These are phyloP conservation scores for Penicillium sclerotigenum DNA, from an alignment of 2,329 filamentous ascomycete genomes.

Conservation along the genomic window DNA sequence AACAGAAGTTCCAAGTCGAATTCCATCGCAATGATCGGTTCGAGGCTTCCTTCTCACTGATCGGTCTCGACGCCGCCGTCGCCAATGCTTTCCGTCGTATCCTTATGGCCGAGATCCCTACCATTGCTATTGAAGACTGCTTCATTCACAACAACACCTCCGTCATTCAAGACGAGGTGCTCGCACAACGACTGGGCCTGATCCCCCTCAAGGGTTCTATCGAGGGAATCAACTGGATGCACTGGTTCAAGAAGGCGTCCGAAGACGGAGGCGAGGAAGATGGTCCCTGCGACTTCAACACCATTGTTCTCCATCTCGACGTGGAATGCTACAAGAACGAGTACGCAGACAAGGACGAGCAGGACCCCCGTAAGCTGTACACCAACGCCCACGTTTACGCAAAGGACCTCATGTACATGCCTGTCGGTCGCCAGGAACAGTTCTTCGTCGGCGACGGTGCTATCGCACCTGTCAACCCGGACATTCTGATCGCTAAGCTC, in stretches of 20 bases:
- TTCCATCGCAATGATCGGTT: conserved; percentile 80
- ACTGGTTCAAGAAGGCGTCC: conserved; percentile 72
- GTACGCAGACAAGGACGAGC: conserved; percentile 68
- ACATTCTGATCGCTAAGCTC: conserved; percentile 92
- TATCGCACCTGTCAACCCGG: conserved; percentile 78
- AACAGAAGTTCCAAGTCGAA: conserved; percentile 65
- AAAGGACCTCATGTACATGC: conserved; percentile 70
- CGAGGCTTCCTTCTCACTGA: conserved; percentile 82
- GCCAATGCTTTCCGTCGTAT: conserved; percentile 98
- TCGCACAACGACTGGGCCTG: conserved; percentile 83
- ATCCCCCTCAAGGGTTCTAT: conserved; percentile 81
- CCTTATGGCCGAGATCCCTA: conserved; percentile 88
- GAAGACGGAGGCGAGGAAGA: conserved; percentile 53
- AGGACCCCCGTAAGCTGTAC: conserved; percentile 80
- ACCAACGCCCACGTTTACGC: conserved; percentile 81
- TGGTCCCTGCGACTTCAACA: conserved; percentile 73
- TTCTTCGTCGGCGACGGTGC: conserved; percentile 64
- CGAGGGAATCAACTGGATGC: conserved; percentile 75
- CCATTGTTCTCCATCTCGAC: conserved; percentile 72
- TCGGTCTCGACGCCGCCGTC: conserved; percentile 87
- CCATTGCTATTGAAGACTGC: conserved; percentile 88
- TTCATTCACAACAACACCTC: conserved; percentile 96
- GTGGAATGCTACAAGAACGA: conserved; percentile 77
- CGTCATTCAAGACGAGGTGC: conserved; percentile 95
- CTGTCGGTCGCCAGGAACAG: conserved; percentile 68